phyloP scores from a whole-genome alignment of 2,329 filamentous ascomycete species.

The Epichloe festucae region DNA sequence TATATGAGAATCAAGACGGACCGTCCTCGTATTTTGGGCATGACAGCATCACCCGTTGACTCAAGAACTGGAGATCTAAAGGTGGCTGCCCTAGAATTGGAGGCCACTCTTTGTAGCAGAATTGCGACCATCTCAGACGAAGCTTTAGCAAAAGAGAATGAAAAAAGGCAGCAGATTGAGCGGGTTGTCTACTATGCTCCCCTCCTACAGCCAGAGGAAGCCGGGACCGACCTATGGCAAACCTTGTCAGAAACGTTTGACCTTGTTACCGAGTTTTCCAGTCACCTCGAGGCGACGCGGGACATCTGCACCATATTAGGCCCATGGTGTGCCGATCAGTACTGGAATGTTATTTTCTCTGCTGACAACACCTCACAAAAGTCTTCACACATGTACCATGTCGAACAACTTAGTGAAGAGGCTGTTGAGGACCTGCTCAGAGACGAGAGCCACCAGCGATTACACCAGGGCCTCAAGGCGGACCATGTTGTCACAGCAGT shows the following conservation, averaged over 20 bases:
- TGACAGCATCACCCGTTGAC: constrained; percentile 94
- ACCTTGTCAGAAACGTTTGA: constrained; percentile 35
- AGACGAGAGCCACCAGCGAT: neutral
- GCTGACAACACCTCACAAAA: constrained; percentile 44
- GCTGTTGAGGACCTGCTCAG: neutral
- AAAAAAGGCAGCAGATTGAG: constrained; percentile 32
- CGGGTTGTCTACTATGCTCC: constrained; percentile 30
- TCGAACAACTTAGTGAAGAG: neutral
- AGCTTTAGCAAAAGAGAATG: constrained; percentile 13
- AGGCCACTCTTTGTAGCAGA: constrained; percentile 62
- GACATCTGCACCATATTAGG: constrained; percentile 56
- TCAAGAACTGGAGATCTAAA: constrained; percentile 56
- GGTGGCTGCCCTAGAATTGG: constrained; percentile 58
- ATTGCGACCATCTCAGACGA: constrained; percentile 59
- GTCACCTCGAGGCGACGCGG: constrained; percentile 45
- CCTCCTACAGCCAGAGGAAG: constrained; percentile 29
- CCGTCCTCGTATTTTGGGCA: constrained; percentile 74
- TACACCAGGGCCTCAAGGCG: neutral
- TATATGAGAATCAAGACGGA: constrained; percentile 43
- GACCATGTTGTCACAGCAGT: neutral
- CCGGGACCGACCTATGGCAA: constrained; percentile 52
- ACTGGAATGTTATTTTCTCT: constrained; percentile 57
- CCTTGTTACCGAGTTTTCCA: constrained; percentile 33
- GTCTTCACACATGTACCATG: constrained; percentile 34
- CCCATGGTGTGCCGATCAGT: constrained; percentile 70